Evolutionary conservation across 208 protist species (phyloP).

Genomic region (Trypanosoma melophagium): DNA sequence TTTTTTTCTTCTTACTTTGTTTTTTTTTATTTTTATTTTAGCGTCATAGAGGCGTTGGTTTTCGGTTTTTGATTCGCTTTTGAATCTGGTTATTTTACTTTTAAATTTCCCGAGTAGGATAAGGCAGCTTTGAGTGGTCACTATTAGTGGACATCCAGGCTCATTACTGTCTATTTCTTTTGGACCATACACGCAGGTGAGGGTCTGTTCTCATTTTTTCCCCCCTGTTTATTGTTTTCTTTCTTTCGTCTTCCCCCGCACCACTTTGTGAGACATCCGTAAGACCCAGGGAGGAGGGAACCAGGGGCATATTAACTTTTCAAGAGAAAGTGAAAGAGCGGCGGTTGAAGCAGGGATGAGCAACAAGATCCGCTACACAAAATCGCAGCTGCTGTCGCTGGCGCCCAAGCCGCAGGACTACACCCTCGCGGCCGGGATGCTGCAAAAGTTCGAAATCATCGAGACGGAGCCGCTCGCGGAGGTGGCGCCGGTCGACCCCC

Average conservation of each 20-base stretch:
- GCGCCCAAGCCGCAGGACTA: constrained; percentile 29
- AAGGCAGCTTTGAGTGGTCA: too few species aligned
- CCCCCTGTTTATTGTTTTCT: constrained; percentile 1
- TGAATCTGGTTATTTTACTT: too few species aligned
- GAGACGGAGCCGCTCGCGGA: constrained; percentile 41
- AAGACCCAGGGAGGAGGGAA: too few species aligned
- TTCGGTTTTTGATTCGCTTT: too few species aligned
- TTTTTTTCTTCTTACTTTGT: constrained; percentile 11
- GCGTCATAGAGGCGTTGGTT: too few species aligned
- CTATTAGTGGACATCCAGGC: too few species aligned
- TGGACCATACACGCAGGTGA: not conserved
- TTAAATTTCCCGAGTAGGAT: too few species aligned
- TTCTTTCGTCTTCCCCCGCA: constrained; percentile 11
- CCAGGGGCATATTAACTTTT: too few species aligned
- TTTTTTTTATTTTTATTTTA: constrained; percentile 12
- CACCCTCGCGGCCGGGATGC: constrained; percentile 34
- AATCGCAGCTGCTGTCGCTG: constrained; percentile 57
- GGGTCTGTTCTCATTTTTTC: constrained; percentile 5
- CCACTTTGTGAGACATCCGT: not conserved
- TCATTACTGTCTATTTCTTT: too few species aligned
- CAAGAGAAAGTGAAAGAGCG: too few species aligned
- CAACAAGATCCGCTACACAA: constrained; percentile 48
- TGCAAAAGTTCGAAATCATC: constrained; percentile 71
- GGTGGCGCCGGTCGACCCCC: not conserved
- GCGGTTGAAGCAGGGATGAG: constrained; percentile 12